Base-by-base conservation (phyloP, 768 basidiomycete genomes). In the Hypsizygus marmoreus region DNA sequence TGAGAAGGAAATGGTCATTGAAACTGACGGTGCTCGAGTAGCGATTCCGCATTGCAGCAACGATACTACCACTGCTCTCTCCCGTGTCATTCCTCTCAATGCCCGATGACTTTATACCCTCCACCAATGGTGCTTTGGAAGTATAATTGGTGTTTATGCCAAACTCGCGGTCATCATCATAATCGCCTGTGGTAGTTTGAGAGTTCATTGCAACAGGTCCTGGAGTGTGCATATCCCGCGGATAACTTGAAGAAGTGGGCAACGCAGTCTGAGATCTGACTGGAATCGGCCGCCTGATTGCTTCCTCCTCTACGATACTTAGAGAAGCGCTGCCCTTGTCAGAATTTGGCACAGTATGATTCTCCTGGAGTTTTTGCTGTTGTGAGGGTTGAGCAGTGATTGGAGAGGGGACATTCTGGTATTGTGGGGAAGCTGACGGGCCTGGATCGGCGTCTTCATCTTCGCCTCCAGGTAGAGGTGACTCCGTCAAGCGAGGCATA, bases 41-140 rank as follows among this genome's bases (percentile, higher is more conserved):
- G 39, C 77, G 78, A 57, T 76, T 77, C 33, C 83, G 75, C 73
- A 91, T 81, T 2, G 80, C 79, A 32, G 87, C 83, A 34, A 91
- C 87, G 19, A 84, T 66, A 54, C 78, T 81, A 10, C 76, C 77
- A 37, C 57, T 75, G 50, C 79, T 83, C 30, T 63, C 72, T 5
- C 72, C 74, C 2, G 81, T 79, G 34, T 83, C 80, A 16, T 63
- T 71, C 49, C 78, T 73, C 40, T 84, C 79, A 3, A 80, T 54
- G 12, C 57, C 26, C 42, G 63, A 59, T 30, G 59, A 45, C 19
- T 65, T 71, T 4, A 57, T 55, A 20, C 46, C 52, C 46, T 71
- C 69, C 22, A 67, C 51, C 17, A 59, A 62, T 45, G 58, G 57
- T 19, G 55, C 45, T 58, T 66, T 61, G 46, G 63, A 35, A 35